A percentile compares a stretch with the other conserved stretches of the same genome.
Conservation (phyloP, 2,329 filamentous ascomycete species). For the Myriosclerotinia scirpicola region DNA sequence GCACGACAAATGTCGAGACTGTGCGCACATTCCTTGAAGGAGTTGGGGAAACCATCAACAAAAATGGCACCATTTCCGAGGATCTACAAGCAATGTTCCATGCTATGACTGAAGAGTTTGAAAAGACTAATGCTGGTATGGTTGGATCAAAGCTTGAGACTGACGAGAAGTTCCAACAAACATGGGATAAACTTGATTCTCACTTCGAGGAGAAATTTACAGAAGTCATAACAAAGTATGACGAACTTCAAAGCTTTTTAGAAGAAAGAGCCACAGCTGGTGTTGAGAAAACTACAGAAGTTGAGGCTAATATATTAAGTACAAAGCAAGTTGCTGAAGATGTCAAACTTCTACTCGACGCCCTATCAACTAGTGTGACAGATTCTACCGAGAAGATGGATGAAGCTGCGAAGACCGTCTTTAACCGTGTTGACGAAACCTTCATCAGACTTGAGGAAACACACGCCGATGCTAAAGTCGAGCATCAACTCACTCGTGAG, state of each 20-base stretch:
- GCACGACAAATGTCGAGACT: conserved; percentile 68
- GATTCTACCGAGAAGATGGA: conserved; percentile 85
- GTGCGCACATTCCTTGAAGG: conserved; percentile 69
- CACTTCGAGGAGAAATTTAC: conserved; percentile 67
- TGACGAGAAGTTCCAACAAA: conserved; percentile 71
- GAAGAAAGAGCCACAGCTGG: conserved; percentile 72
- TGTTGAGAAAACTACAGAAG: conserved; percentile 70
- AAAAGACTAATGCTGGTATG: conserved; percentile 78
- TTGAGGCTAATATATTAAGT: conserved; percentile 69
- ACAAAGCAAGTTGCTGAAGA: conserved; percentile 85
- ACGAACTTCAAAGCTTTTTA: conserved; percentile 73
- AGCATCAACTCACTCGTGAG: conserved; percentile 80
- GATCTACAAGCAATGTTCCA: conserved; percentile 72
- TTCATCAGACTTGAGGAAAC: conserved; percentile 73
- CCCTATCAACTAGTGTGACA: conserved; percentile 75
- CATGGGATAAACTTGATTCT: conserved; percentile 52
- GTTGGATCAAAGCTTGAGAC: conserved; percentile 79
- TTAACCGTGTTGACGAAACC: conserved; percentile 77
- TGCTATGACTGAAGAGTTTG: conserved; percentile 80
- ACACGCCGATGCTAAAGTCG: conserved; percentile 69
- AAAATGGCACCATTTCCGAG: conserved; percentile 57
- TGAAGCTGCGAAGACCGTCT: conserved; percentile 83
- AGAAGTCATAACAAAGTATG: conserved; percentile 82
- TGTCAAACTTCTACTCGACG: conserved; percentile 81
- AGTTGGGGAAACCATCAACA: conserved; percentile 61